Evolutionary conservation across 1,139 yeast genomes (phyloP).

Genomic region (Candida neerlandica): DNA sequence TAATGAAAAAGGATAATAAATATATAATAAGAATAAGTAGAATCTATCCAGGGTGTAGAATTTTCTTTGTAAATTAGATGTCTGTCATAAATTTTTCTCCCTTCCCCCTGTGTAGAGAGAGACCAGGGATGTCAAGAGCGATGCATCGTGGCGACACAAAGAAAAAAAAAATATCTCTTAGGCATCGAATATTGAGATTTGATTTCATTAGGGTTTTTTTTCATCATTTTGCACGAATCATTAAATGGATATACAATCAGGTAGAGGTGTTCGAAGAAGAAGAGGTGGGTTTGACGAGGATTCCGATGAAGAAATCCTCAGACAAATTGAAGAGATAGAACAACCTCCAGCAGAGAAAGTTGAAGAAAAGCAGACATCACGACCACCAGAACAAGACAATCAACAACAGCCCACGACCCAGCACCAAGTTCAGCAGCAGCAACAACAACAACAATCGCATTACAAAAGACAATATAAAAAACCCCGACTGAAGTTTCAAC

Average conservation of each 20-base stretch:
- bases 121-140: neutral
- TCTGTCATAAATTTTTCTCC: no score
- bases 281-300: slow-evolving; percentile 9
- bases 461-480: slow-evolving; percentile 6
- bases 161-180: neutral
- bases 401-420: neutral
- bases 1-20: neutral
- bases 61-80: neutral
- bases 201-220: neutral
- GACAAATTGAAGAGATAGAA: neutral
- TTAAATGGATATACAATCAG: slow-evolving; percentile 17
- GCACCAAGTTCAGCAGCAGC: neutral
- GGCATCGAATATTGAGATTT: neutral
- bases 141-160: neutral
- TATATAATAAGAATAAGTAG: neutral
- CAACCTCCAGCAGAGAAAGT: neutral
- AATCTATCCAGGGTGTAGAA: no score
- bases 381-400: neutral
- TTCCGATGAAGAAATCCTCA: neutral
- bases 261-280: slow-evolving; percentile 24
- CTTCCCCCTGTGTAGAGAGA: neutral
- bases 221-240: no score
- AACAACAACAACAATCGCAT: neutral
- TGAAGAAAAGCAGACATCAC: neutral
- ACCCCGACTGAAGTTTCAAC: slow-evolving; percentile 43